Evolutionary conservation across 495 filamentous ascomycete species (phyloP).

Genomic region (Hyaloscypha finlandica): DNA sequence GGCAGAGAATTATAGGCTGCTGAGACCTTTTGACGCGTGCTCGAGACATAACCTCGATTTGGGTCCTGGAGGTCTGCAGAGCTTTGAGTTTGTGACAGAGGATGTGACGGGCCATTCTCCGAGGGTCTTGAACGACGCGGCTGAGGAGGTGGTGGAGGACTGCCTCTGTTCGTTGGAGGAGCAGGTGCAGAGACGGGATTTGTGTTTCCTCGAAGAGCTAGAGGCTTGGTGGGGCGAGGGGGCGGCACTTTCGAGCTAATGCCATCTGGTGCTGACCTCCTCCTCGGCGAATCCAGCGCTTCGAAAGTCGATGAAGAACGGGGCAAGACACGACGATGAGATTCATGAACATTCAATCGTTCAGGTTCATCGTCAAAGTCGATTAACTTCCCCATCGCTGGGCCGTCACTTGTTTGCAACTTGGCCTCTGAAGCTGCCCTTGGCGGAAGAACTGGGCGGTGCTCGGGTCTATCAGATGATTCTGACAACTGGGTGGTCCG

Average conservation of each 20-base stretch:
- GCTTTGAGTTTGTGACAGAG: slow-evolving; percentile 34
- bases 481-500: slow-evolving; percentile 27
- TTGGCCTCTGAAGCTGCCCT: slow-evolving; percentile 23
- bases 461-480: slow-evolving; percentile 32
- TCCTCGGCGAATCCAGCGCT: slow-evolving; percentile 21
- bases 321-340: slow-evolving; percentile 40
- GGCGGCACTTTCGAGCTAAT: slow-evolving; percentile 48
- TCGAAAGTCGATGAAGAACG: slow-evolving; percentile 36
- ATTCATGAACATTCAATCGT: slow-evolving; percentile 38
- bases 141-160: slow-evolving; percentile 27
- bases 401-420: slow-evolving; percentile 26
- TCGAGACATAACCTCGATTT: slow-evolving; percentile 36
- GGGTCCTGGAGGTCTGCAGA: slow-evolving; percentile 17
- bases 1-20: slow-evolving; percentile 53
- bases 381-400: slow-evolving; percentile 33
- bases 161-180: not conserved
- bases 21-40: slow-evolving; percentile 40
- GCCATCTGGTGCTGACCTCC: slow-evolving; percentile 25
- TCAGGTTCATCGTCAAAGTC: slow-evolving; percentile 35
- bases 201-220: slow-evolving; percentile 53
- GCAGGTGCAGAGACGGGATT: slow-evolving; percentile 21
- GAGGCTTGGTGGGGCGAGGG: slow-evolving; percentile 68
- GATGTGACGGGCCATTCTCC: slow-evolving; percentile 23
- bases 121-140: slow-evolving; percentile 9
- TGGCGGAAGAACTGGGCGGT: slow-evolving; percentile 31